Percentiles rank a stretch among this genome's conserved stretches.
Conservation (phyloP, 1,284 basidiomycete genomes). For the Tranzscheliella williamsii region DNA sequence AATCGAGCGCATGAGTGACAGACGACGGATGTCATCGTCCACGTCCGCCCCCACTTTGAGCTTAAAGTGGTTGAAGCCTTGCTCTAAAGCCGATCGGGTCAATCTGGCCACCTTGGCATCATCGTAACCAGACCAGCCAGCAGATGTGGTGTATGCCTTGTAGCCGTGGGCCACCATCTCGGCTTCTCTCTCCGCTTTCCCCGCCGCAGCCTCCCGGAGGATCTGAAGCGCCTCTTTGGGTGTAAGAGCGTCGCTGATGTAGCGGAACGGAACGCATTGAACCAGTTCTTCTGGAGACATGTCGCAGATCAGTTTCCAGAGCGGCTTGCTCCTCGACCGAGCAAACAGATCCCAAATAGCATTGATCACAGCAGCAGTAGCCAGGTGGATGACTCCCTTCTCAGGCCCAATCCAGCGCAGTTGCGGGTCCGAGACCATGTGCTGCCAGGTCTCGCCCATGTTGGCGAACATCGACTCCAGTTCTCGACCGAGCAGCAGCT, state of each 20-base stretch:
- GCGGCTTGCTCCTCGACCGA: slow-evolving; percentile 73
- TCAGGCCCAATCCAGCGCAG: slow-evolving; percentile 70
- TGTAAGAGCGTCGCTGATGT: slow-evolving; percentile 91
- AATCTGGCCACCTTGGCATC: slow-evolving; percentile 87
- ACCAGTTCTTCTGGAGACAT: slow-evolving; percentile 85
- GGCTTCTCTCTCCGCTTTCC: slow-evolving; percentile 68
- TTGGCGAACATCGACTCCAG: slow-evolving; percentile 79
- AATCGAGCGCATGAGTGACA: slow-evolving; percentile 83
- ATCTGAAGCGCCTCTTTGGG: slow-evolving; percentile 83
- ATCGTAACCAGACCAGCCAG: slow-evolving; percentile 72
- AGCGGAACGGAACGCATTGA: slow-evolving; percentile 74
- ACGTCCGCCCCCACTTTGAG: slow-evolving; percentile 91
- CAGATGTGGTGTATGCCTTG: slow-evolving; percentile 91
- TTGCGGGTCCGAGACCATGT: slow-evolving; percentile 41
- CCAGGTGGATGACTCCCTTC: slow-evolving; percentile 83
- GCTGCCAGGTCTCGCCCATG: slow-evolving; percentile 66
- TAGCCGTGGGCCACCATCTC: slow-evolving; percentile 67
- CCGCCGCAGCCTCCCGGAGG: slow-evolving; percentile 74
- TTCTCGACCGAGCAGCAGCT: slow-evolving; percentile 83
- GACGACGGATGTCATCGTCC: slow-evolving; percentile 81
- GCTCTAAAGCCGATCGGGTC: slow-evolving; percentile 79
- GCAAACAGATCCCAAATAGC: slow-evolving; percentile 72
- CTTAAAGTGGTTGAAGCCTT: slow-evolving; percentile 65
- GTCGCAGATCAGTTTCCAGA: slow-evolving; percentile 83
- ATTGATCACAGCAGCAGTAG: slow-evolving; percentile 77